Evolutionary conservation across 2,329 filamentous ascomycete species (phyloP).

Genomic region (Neonectria neomacrospora): DNA sequence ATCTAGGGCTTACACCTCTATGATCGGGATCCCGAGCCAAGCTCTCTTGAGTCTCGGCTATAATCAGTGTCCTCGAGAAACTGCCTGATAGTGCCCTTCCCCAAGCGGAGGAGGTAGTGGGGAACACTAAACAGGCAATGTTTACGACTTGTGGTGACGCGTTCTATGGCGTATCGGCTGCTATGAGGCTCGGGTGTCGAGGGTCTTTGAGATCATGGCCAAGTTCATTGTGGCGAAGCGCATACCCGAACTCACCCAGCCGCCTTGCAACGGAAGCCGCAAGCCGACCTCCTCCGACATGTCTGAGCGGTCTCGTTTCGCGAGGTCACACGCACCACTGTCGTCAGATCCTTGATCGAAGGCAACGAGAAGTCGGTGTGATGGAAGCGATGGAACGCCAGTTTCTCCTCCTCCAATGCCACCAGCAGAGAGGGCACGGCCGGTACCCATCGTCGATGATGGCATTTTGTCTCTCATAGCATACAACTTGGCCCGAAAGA

Average conservation of each 20-base stretch:
- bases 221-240: constrained; percentile 22
- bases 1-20: not conserved
- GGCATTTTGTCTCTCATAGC: not conserved
- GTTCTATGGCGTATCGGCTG: constrained; percentile 2
- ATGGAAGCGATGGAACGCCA: not conserved
- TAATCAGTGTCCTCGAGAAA: not conserved
- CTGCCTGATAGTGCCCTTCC: not conserved
- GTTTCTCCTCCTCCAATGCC: not conserved
- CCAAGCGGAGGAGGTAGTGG: not conserved
- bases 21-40: not conserved
- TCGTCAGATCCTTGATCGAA: not conserved
- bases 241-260: constrained; percentile 16
- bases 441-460: not conserved
- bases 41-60: not conserved
- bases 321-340: constrained; percentile 5
- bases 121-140: not conserved
- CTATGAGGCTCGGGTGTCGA: not conserved
- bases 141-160: constrained; percentile 12
- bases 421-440: not conserved
- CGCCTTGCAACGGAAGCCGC: constrained; percentile 11
- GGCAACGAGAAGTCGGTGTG: constrained; percentile 2
- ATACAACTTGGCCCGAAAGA: not conserved
- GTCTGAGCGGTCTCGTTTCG: constrained; percentile 5
- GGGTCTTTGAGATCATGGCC: not conserved
- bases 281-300: constrained; percentile 12